Evolutionary conservation across 139 green algal genomes (phyloP), one percentile per base, ranked within the genome.

Genomic region (Chlamydomonas sphaeroides): DNA sequence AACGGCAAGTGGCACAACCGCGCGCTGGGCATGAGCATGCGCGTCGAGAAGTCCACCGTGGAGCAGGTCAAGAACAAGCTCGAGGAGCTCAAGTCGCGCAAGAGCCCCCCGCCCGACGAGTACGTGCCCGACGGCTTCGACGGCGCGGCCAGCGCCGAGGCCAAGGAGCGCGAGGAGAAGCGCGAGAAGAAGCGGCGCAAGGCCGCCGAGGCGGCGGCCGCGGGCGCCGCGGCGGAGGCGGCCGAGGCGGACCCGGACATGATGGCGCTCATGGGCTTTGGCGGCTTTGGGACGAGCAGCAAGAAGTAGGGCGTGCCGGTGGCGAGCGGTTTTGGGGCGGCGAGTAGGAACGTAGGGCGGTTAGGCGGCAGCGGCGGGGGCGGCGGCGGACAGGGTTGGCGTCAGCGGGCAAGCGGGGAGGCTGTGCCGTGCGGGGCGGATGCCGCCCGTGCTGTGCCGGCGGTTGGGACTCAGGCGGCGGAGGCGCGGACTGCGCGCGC

Each of bases 1-100:
- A 99, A 99, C 80, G 97, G 97, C 78, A 99, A 99, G 84, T 98
- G 90, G 68, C 95, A 99, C 83, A 98, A 98, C 86, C 85, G 95
- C 5, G 96, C 96, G 48, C 85, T 99, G 78, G 97, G 97, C 48
- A 98, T 99, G 95, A 96, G 85, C 70, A 99, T 99, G 96, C 75
- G 89, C 1, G 96, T 98, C 45, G 96, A 99, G 82, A 89, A 91
- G 42, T 95, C 90, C 25, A 97, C 89, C 1, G 91, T 96, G 68
- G 93, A 98, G 56, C 90, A 98, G 83, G 91, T 95, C 0, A 89
- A 94, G 69, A 72, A 88, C 23, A 92, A 94, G 68, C 49, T 92
- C 39, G 68, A 89, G 42, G 59, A 86, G 76, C 79, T 88, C 35
- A 91, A 91, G 63, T 45, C 56, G 32, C 78, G 72, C 62, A 84